Evolutionary conservation across 306 rosid species (phyloP).

Genomic region (Pueraria montana): DNA sequence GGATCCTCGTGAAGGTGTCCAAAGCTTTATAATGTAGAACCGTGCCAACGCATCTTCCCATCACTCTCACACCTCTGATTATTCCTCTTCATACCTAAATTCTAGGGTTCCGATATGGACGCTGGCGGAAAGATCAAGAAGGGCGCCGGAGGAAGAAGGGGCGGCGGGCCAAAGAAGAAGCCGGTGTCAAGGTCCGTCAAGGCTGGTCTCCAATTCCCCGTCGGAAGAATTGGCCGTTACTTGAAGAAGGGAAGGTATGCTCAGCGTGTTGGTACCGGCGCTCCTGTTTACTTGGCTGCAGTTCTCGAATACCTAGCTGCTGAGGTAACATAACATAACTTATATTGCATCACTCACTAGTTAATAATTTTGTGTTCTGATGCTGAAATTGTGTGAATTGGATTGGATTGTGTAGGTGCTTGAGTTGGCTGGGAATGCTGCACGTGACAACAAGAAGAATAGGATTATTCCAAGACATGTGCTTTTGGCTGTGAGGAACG

Average conservation of each 20-base stretch:
- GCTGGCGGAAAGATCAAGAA: constrained; percentile 55
- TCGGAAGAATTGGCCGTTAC: constrained; percentile 70
- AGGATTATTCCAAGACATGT: constrained; percentile 84
- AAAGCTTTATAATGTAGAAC: constrained; percentile 15
- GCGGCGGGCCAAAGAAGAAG: constrained; percentile 67
- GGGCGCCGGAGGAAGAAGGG: constrained; percentile 71
- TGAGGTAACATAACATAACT: constrained; percentile 60
- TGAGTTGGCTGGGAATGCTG: constrained; percentile 95
- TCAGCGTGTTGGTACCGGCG: constrained; percentile 69
- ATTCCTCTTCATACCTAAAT: neutral
- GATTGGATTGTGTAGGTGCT: constrained; percentile 58
- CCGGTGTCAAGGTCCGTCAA: constrained; percentile 64
- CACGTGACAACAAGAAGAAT: constrained; percentile 87
- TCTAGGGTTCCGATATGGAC: constrained; percentile 53
- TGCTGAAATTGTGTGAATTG: neutral
- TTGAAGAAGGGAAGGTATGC: constrained; percentile 76
- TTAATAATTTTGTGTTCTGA: too few relatives aligned
- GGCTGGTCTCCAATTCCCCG: constrained; percentile 85
- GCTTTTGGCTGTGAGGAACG: constrained; percentile 81
- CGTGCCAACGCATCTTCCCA: neutral
- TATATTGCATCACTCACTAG: neutral
- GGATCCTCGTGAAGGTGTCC: neutral
- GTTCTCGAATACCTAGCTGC: constrained; percentile 78
- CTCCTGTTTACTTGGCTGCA: constrained; percentile 75
- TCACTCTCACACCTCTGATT: neutral